Conservation (phyloP, 345 rosid genomes). For the Nephelium lappaceum region DNA sequence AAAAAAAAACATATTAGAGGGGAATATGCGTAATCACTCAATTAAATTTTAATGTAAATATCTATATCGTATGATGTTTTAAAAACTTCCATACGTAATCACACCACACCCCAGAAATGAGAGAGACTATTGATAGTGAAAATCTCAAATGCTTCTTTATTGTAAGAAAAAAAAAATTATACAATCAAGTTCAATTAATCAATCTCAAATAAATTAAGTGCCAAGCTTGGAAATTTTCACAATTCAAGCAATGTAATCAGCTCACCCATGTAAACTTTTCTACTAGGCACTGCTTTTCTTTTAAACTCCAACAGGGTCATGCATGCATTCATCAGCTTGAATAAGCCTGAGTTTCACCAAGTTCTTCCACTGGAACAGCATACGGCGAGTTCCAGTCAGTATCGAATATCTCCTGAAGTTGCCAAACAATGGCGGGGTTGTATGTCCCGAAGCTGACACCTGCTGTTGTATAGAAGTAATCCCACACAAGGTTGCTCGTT, state of each 20-base stretch:
- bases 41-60: no score
- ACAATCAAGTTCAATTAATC: neutral
- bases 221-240: slow-evolving; percentile 10
- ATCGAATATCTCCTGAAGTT: slow-evolving; percentile 78
- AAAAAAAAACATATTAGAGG: no score
- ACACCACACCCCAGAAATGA: no score
- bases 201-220: neutral
- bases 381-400: slow-evolving; percentile 86
- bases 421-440: slow-evolving; percentile 56
- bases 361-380: slow-evolving; percentile 56
- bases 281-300: slow-evolving; percentile 3
- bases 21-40: no score
- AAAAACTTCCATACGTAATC: no score
- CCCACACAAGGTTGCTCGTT: slow-evolving; percentile 86
- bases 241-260: neutral
- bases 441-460: slow-evolving; percentile 84
- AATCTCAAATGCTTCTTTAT: neutral
- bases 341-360: slow-evolving; percentile 22
- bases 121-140: neutral
- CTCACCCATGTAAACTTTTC: neutral
- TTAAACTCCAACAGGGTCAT: neutral
- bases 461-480: slow-evolving; percentile 80
- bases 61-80: no score
- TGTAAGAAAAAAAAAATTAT: neutral
- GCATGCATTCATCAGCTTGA: slow-evolving; percentile 29